These are phyloP conservation scores for Trichocladium uniseriatum DNA, from an alignment of 495 filamentous ascomycete species.

Conservation along the genomic window DNA sequence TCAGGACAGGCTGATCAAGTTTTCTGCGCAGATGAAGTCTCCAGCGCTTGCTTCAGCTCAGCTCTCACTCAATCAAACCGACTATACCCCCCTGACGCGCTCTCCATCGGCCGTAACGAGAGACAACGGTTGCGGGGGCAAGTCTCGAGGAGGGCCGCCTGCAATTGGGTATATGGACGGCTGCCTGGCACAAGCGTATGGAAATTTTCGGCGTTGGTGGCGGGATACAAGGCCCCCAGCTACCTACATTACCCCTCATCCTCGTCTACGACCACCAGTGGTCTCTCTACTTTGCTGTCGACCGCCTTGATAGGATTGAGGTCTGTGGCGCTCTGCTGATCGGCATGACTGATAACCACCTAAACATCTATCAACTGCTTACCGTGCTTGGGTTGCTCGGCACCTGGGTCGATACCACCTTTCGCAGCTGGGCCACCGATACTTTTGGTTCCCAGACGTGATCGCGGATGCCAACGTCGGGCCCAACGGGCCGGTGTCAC, in stretches of 20 bases:
- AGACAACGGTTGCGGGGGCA: conserved; percentile 4
- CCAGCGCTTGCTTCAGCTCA: not conserved
- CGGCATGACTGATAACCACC: conserved; percentile 2
- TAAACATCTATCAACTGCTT: conserved; percentile 1
- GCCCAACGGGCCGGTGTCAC: not conserved
- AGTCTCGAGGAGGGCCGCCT: conserved; percentile 4
- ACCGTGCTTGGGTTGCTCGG: not conserved
- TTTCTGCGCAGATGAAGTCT: not conserved
- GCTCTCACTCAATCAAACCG: conserved; percentile 1
- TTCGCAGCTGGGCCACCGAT: not conserved
- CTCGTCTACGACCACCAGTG: conserved; percentile 2
- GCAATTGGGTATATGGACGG: conserved; percentile 6
- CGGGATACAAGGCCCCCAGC: not conserved
- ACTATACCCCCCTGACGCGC: conserved; percentile 1
- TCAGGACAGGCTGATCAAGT: not conserved
- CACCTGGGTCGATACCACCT: not conserved
- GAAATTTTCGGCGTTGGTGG: not conserved
- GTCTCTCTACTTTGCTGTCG: conserved; percentile 6
- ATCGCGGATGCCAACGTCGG: not conserved
- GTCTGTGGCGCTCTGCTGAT: not conserved
- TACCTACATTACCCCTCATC: conserved; percentile 3
- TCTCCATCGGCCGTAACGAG: not conserved
- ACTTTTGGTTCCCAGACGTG: not conserved
- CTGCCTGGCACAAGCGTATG: conserved; percentile 6
- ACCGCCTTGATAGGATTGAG: not conserved